These are phyloP conservation scores for Digitaria exilis DNA, from an alignment of 202 grass and related monocot genomes.

Conservation along the genomic window DNA sequence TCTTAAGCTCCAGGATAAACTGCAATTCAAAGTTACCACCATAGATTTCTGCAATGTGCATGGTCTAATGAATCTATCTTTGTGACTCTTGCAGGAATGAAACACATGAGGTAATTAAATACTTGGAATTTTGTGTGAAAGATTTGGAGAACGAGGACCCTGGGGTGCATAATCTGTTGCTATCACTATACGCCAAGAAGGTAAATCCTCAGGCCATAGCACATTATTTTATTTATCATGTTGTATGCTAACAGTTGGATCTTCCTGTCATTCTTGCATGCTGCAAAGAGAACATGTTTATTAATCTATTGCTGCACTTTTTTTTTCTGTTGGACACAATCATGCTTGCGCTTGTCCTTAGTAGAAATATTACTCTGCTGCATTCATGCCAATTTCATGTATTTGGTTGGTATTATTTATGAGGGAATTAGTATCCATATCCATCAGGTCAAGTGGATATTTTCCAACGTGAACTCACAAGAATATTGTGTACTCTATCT, in stretches of 20 bases:
- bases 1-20: slow-evolving; percentile 7
- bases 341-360: neutral
- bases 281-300: neutral
- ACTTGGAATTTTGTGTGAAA: slow-evolving; percentile 97
- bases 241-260: too few relatives aligned
- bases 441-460: slow-evolving; percentile 1
- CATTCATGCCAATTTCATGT: slow-evolving; percentile 4
- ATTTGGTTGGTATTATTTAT: neutral
- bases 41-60: slow-evolving; percentile 19
- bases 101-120: slow-evolving; percentile 96
- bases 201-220: slow-evolving; percentile 48
- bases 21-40: slow-evolving; percentile 9
- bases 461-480: slow-evolving; percentile 10
- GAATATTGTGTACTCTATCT: slow-evolving; percentile 9
- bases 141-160: slow-evolving; percentile 80
- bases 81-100: slow-evolving; percentile 73
- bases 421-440: slow-evolving; percentile 11
- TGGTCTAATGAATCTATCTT: slow-evolving; percentile 38
- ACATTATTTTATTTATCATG: too few relatives aligned
- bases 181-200: slow-evolving; percentile 92
- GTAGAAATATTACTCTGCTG: slow-evolving; percentile 24
- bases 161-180: slow-evolving; percentile 93
- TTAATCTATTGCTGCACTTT: slow-evolving; percentile 16
- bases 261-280: neutral
- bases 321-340: slow-evolving; percentile 38